Base-by-base conservation (phyloP, 2,329 filamentous ascomycete species). In the Ophiostoma piceae region DNA sequence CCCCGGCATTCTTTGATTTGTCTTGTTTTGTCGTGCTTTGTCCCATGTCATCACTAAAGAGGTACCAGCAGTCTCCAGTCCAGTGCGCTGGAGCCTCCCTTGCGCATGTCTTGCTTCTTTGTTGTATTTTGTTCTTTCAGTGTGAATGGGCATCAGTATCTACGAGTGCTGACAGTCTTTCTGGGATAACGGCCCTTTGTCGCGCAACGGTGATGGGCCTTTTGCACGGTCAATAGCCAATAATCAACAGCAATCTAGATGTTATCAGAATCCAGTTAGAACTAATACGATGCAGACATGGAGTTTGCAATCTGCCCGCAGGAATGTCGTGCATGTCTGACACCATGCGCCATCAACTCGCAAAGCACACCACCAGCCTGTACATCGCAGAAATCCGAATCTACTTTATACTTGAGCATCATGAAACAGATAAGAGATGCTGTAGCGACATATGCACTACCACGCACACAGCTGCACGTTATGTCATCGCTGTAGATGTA, bases 311-410 rank as follows among this genome's bases (percentile, higher is more conserved):
- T 47, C 43, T n/a, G 51, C 51, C 51, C 22, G 51, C 51, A 57
- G 51, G 51, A 57, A 57, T 57, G 51, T 57, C 51, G 51, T 57
- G 51, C 51, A 57, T 57, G 7, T 16, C 51, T 57, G n/a, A 26
- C 2, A 14, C n/a, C 26, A 47, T 47, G 43, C 43, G 51, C 8
- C 51, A 57, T 57, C 51, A 22, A 57, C 51, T 57, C 22, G 22
- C 51, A 57, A 57, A 57, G 22, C 51, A 57, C 51, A 57, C 51
- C 51, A 57, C 51, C 2, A n/a, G n/a, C n/a, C n/a, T n/a, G n/a
- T n/a, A n/a, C n/a, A n/a, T n/a, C n/a, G n/a, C n/a, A n/a, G n/a
- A 29, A 29, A 29, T 29, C 26, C 26, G 26, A 29, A 29, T 29
- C 26, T 29, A 35, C 35, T 2, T 35, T 8, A 5, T 35, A 35